phyloP scores from a whole-genome alignment of 352 stramenopile genomes.

The Globisporangium yorkense region DNA sequence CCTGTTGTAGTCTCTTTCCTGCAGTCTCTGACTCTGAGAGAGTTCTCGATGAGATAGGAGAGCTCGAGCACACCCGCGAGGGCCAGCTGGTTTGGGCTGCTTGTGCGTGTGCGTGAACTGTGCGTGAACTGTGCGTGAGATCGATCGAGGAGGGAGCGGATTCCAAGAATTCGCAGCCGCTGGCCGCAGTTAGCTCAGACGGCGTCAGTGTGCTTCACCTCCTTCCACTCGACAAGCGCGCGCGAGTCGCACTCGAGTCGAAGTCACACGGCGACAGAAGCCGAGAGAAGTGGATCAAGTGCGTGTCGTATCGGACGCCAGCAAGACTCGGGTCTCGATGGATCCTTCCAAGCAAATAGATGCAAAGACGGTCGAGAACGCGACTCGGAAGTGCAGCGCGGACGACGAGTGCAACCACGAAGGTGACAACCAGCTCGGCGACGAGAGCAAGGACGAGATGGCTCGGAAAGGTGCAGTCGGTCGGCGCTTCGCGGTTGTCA shows the following conservation, averaged over 20 bases:
- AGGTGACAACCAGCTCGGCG: not conserved
- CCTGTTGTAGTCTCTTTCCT: too few relatives aligned
- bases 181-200: not conserved
- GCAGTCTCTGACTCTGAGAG: too few relatives aligned
- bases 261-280: not conserved
- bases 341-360: not conserved
- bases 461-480: constrained; percentile 9
- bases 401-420: constrained; percentile 1
- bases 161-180: not conserved
- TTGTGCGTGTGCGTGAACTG: not conserved
- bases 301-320: too few relatives aligned
- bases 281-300: not conserved
- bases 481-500: constrained; percentile 10
- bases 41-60: too few relatives aligned
- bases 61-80: not conserved
- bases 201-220: not conserved
- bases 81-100: too few relatives aligned
- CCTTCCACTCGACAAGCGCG: not conserved
- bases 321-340: not conserved
- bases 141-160: not conserved
- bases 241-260: too few relatives aligned
- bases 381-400: not conserved
- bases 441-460: constrained; percentile 13
- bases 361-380: constrained; percentile 1
- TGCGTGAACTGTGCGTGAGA: not conserved